Conservation (phyloP, 768 basidiomycete species). For the Termitomyces sp. region DNA sequence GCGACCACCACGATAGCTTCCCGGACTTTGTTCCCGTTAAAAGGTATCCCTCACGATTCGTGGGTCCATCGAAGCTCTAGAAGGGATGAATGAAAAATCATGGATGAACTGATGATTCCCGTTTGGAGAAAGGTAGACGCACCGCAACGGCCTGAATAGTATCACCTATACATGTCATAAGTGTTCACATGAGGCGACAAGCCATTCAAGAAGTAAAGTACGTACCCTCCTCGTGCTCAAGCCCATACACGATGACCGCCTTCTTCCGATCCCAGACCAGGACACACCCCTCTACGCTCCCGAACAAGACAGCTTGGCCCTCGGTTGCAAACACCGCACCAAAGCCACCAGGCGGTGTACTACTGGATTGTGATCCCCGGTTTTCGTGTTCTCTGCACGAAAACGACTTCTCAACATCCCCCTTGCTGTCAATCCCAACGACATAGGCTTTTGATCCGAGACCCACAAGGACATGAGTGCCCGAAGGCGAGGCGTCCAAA, state of each 20-base stretch:
- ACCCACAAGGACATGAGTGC: constrained; percentile 48
- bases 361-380: constrained; percentile 7
- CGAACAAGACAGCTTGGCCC: constrained; percentile 54
- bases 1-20: constrained; percentile 54
- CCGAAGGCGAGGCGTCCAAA: constrained; percentile 45
- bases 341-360: constrained; percentile 23
- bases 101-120: neutral
- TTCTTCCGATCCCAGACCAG: constrained; percentile 60
- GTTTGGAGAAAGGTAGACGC: constrained; percentile 16
- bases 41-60: constrained; percentile 35
- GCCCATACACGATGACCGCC: constrained; percentile 47
- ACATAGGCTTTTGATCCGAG: constrained; percentile 46
- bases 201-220: constrained; percentile 13
- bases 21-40: constrained; percentile 56
- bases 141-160: constrained; percentile 36
- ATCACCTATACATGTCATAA: constrained; percentile 27
- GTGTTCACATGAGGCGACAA: constrained; percentile 9
- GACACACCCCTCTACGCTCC: constrained; percentile 45
- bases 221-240: constrained; percentile 56
- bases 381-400: constrained; percentile 35
- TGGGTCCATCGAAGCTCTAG: constrained; percentile 44
- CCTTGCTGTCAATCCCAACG: constrained; percentile 49
- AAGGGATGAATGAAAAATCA: neutral
- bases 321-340: constrained; percentile 50
- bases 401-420: constrained; percentile 49